Evolutionary conservation across 345 rosid genomes (phyloP), one percentile per base, ranked within the genome.

Genomic region (Euphorbia tirucalli): DNA sequence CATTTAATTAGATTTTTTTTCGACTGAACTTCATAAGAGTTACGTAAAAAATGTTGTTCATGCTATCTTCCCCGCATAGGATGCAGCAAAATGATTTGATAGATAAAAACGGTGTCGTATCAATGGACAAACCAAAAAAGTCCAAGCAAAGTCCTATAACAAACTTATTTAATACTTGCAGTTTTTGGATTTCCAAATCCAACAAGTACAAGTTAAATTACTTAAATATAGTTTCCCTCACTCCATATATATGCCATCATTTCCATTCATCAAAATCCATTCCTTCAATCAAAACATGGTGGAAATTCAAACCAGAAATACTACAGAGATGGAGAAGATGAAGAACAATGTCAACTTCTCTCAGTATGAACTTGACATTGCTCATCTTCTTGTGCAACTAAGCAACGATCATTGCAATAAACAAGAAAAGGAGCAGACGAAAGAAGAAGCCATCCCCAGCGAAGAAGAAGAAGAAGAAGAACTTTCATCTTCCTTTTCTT

Each of bases 301-400:
- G 0, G 37, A 2, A 19, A 61, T n/a, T n/a, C 11, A 35, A 35
- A 35, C 65, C 65, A 32, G 39, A 3, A 3, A 61, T n/a, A n/a
- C n/a, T n/a, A n/a, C 21, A 43, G 37, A 19, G 24, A 32, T 18
- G 11, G 9, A 41, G 11, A 13, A 0, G 19, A 62, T 1, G 24
- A 61, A 35, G 49, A 62, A 19, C 0, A 61, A 5, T 3, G 1
- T 19, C 18, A 19, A 14, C 0, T 62, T 35, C 18, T 35, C 48
- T 3, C 28, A 62, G 13, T 62, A 48, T 48, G 66, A 65, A 65
- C 24, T 15, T 35, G 52, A 65, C 35, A 55, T 27, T 27, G 69
- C 69, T 41, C 11, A 4, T 19, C 32, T 65, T 43, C 54, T 65
- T 11, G 32, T 65, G 54, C 68, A 65, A 41, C 68, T 65, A 4